A percentile compares a stretch with the other conserved stretches of the same genome.
Evolutionary conservation across 169 alveolate species (phyloP).

Genomic region (Plasmodium gaboni): DNA sequence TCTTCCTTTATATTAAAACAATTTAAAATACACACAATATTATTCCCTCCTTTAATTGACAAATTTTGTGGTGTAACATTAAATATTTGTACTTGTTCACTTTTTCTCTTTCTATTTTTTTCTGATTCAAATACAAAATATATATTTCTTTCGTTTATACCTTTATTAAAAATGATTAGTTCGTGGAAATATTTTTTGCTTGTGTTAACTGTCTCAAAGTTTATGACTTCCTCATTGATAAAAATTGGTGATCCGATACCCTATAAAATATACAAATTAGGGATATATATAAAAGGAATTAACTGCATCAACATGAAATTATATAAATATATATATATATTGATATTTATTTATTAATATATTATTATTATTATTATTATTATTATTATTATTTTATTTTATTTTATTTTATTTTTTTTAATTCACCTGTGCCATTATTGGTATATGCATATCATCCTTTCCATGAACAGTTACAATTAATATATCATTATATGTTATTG

Average conservation of each 20-base stretch:
- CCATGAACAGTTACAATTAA: slow-evolving; percentile 39
- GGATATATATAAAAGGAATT: neutral
- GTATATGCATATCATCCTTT: slow-evolving; percentile 29
- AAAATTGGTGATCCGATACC: slow-evolving; percentile 66
- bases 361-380: too few relatives aligned
- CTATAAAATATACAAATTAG: neutral
- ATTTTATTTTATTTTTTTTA: too few relatives aligned
- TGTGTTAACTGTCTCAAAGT: slow-evolving; percentile 34
- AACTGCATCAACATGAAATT: neutral
- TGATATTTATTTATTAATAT: neutral
- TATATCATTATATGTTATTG: slow-evolving; percentile 26
- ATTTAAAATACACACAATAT: slow-evolving; percentile 50
- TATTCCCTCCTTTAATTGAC: slow-evolving; percentile 39
- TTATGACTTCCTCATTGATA: slow-evolving; percentile 15
- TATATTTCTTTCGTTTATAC: slow-evolving; percentile 41
- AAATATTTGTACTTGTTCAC: slow-evolving; percentile 37
- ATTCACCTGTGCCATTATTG: slow-evolving; percentile 50
- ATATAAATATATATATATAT: neutral
- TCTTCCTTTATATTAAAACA: slow-evolving; percentile 48
- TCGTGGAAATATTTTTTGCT: slow-evolving; percentile 50
- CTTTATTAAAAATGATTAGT: slow-evolving; percentile 51
- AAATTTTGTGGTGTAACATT: slow-evolving; percentile 40
- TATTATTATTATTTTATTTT: too few relatives aligned
- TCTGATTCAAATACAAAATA: slow-evolving; percentile 56
- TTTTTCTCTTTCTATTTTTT: slow-evolving; percentile 36